Evolutionary conservation across 148 eudicot genomes (phyloP), one percentile per base, ranked within the genome.

Genomic region (Camellia japonica): DNA sequence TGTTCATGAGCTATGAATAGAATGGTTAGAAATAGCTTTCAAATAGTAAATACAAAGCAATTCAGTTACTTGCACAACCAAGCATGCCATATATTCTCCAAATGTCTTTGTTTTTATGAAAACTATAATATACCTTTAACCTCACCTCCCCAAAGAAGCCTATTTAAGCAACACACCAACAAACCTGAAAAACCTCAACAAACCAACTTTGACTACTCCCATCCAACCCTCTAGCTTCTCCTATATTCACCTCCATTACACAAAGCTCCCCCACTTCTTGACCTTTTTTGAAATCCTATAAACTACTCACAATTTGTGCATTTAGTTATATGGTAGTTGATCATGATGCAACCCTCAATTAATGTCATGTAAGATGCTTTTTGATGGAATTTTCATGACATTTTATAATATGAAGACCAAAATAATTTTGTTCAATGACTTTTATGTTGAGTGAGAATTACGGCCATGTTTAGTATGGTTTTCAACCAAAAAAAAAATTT

Each of bases 171-270:
- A 47, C 62, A 72, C 70, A 83, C 76, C 75, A 87, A 84, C 75
- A 73, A 76, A 82, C 86, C 79, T 80, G 78, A 85, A 83, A 73
- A 82, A 83, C 81, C 83, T 85, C 87, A 86, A 85, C 90, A 88
- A 85, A 88, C 88, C 74, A 80, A 87, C 80, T 82, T 90, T 89
- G 88, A 88, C 88, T 82, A 82, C 87, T 83, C 87, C 85, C 52
- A 81, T 73, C 80, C 78, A 84, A 73, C 79, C 64, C 78, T 80
- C 81, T 80, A 10, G 69, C 71, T 72, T 79, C 74, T 60, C 20
- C 54, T 5, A 44, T 42, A 70, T 19, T 7, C 69, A 55, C 14
- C 76, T 14, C n/a, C 52, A 49, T 49, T 49, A 4, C 52, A 49
- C 52, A 49, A 49, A 7, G 5, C 52, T 49, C 52, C 0, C 44